phyloP scores from a whole-genome alignment of 345 rosid species.

The Syzygium aromaticum region DNA sequence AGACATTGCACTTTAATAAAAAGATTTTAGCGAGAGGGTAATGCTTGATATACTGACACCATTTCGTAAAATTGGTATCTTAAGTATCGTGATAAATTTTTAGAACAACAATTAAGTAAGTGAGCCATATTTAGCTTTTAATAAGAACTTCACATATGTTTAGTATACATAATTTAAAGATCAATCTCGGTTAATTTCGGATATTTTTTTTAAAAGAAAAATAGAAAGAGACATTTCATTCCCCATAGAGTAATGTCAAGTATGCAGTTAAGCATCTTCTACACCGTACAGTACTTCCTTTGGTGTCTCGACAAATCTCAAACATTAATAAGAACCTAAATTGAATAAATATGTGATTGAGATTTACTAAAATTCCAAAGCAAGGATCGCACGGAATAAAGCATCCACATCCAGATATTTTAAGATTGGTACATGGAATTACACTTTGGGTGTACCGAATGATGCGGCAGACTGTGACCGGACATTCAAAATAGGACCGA shows the following conservation, averaged over 20 bases:
- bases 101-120: neutral
- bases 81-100: neutral
- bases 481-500: neutral
- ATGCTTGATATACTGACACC: neutral
- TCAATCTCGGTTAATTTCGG: fast-evolving
- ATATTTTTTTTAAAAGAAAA: neutral
- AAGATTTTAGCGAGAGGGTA: neutral
- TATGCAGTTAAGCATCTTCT: neutral
- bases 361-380: neutral
- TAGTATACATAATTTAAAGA: neutral
- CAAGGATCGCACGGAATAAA: too few relatives aligned
- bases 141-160: neutral
- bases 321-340: neutral
- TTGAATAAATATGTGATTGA: neutral
- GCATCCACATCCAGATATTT: too few relatives aligned
- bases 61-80: too few relatives aligned
- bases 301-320: neutral
- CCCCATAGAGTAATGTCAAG: neutral
- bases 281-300: neutral
- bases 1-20: neutral
- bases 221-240: neutral
- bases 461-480: neutral
- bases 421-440: neutral
- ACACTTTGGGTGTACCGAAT: neutral
- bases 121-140: neutral